Evolutionary conservation across 768 basidiomycete species (phyloP).

Genomic region (Trametes cingulata): DNA sequence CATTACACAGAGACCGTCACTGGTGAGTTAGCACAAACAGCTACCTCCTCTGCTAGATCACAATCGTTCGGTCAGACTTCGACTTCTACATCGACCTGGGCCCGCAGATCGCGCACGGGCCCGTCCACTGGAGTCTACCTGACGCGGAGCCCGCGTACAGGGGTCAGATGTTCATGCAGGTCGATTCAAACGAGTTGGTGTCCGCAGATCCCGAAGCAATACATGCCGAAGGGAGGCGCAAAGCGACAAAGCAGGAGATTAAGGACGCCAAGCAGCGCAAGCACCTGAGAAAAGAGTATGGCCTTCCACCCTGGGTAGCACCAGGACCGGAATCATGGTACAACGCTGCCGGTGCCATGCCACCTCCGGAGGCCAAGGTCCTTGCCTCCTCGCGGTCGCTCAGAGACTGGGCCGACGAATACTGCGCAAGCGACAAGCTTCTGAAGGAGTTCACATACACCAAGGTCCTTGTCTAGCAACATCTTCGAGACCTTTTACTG

Average conservation of each 20-base stretch:
- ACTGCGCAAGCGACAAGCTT: conserved; percentile 66
- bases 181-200: conserved; percentile 37
- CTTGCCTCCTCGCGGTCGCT: conserved; percentile 61
- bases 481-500: not conserved
- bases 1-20: conserved; percentile 57
- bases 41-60: not conserved
- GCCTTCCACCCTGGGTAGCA: conserved; percentile 53
- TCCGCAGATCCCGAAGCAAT: not conserved
- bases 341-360: not conserved
- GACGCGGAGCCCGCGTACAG: conserved; percentile 67
- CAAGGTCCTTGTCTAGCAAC: conserved; percentile 45
- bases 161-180: conserved; percentile 61
- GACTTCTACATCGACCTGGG: conserved; percentile 63
- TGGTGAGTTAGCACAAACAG: conserved; percentile 27
- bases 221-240: conserved; percentile 30
- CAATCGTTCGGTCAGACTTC: conserved; percentile 43
- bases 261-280: conserved; percentile 49
- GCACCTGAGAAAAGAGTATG: conserved; percentile 44
- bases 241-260: conserved; percentile 43
- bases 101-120: conserved; percentile 40
- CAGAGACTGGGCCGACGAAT: conserved; percentile 82
- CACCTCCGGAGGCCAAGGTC: conserved; percentile 21
- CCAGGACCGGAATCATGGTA: conserved; percentile 16
- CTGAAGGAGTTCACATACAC: conserved; percentile 80
- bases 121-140: conserved; percentile 58